These are phyloP conservation scores for Cafeteria roenbergensis DNA, from an alignment of 108 stramenopile species.

Conservation along the genomic window DNA sequence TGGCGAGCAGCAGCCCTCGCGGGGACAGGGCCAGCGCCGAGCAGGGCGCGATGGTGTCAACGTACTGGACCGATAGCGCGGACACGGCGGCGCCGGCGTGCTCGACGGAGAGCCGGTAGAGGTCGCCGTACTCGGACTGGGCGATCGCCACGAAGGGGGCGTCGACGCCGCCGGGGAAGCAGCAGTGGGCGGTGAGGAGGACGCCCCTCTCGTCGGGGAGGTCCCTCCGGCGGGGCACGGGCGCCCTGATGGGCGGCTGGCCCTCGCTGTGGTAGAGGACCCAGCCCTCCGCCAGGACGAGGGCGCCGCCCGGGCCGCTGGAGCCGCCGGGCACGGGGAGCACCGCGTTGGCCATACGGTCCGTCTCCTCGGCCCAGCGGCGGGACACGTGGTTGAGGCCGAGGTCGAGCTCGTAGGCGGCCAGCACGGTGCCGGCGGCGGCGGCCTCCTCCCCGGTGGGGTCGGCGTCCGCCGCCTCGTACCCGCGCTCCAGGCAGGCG, in stretches of 20 bases:
- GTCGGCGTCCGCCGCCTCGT: constrained; percentile 62
- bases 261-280: constrained; percentile 58
- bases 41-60: constrained; percentile 77
- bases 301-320: constrained; percentile 77
- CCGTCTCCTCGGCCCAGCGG: constrained; percentile 20
- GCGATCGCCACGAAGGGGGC: constrained; percentile 83
- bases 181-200: constrained; percentile 57
- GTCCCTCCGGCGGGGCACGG: constrained; percentile 61
- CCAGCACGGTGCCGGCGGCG: constrained; percentile 56
- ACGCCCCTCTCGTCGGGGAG: constrained; percentile 58
- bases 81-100: constrained; percentile 43
- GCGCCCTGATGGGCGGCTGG: constrained; percentile 30
- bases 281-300: constrained; percentile 84
- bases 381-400: constrained; percentile 95
- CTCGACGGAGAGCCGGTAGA: constrained; percentile 72
- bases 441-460: constrained; percentile 29
- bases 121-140: constrained; percentile 82
- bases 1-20: constrained; percentile 69
- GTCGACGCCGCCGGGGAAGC: constrained; percentile 68
- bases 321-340: constrained; percentile 77
- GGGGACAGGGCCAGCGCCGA: constrained; percentile 73
- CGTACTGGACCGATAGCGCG: constrained; percentile 49
- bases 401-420: constrained; percentile 92
- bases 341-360: constrained; percentile 62
- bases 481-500: constrained; percentile 81